These are phyloP conservation scores for Camellia oleifera DNA, from an alignment of 179 eudicot genomes.

Conservation along the genomic window DNA sequence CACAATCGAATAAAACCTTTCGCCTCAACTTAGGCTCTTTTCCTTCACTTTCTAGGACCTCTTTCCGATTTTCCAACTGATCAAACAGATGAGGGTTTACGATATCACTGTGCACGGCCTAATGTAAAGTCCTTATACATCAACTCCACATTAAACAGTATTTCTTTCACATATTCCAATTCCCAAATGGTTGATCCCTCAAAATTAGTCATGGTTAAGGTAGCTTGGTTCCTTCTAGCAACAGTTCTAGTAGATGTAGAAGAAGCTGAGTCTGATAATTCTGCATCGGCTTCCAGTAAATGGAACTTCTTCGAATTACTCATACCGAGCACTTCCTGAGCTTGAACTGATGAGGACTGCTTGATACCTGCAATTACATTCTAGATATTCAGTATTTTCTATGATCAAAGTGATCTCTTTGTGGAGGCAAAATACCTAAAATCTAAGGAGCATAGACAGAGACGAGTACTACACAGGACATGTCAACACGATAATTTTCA, in stretches of 20 bases:
- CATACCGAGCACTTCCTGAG: constrained; percentile 36
- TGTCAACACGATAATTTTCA: no score
- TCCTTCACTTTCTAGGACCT: constrained; percentile 20
- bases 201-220: background rate
- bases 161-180: constrained; percentile 60
- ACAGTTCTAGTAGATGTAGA: constrained; percentile 31
- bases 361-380: constrained; percentile 53
- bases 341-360: constrained; percentile 52
- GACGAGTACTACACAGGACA: no score
- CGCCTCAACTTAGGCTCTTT: constrained; percentile 34
- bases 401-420: background rate
- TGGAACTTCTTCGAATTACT: constrained; percentile 36
- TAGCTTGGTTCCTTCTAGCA: constrained; percentile 17
- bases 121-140: constrained; percentile 39
- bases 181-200: constrained; percentile 48
- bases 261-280: constrained; percentile 63
- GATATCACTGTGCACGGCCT: constrained; percentile 34
- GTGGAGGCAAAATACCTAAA: constrained; percentile 1
- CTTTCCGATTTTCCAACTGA: constrained; percentile 51
- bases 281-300: constrained; percentile 48
- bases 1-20: constrained; percentile 73
- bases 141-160: constrained; percentile 46
- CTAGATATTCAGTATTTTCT: background rate
- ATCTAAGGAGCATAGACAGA: no score
- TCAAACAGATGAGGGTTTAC: constrained; percentile 58